These are phyloP conservation scores for Buddleja alternifolia DNA, from an alignment of 257 asterid genomes.

Conservation along the genomic window DNA sequence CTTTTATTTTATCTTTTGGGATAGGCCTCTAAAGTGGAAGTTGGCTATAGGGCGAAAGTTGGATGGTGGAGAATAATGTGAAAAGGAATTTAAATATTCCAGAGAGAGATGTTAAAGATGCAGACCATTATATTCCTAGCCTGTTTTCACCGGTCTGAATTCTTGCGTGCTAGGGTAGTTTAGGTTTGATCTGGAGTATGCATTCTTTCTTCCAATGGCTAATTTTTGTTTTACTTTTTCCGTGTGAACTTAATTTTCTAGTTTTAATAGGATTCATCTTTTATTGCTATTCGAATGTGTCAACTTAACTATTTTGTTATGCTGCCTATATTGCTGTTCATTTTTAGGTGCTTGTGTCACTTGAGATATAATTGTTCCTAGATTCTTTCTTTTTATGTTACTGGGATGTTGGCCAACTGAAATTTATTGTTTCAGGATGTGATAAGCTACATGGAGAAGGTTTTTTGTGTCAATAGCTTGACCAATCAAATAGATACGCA, in stretches of 20 bases:
- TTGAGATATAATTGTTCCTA: neutral
- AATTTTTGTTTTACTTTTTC: neutral
- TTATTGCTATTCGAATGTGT: neutral
- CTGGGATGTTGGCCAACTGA: slow-evolving; percentile 24
- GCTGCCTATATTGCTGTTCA: neutral
- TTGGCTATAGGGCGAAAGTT: neutral
- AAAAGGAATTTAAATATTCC: slow-evolving; percentile 7
- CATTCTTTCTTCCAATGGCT: neutral
- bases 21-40: neutral
- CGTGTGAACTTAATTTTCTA: neutral
- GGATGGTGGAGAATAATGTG: neutral
- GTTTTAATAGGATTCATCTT: neutral
- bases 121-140: neutral
- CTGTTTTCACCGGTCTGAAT: slow-evolving; percentile 15
- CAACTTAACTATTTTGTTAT: neutral
- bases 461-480: slow-evolving; percentile 57
- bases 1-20: neutral
- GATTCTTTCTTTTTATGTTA: neutral
- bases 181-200: slow-evolving; percentile 14
- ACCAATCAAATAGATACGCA: slow-evolving; percentile 65
- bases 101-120: neutral
- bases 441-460: slow-evolving; percentile 85
- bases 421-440: slow-evolving; percentile 70
- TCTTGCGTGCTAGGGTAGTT: slow-evolving; percentile 3
- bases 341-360: slow-evolving; percentile 16